Conservation (phyloP, 2,329 filamentous ascomycete species). For the Zopfia rhizophila region DNA sequence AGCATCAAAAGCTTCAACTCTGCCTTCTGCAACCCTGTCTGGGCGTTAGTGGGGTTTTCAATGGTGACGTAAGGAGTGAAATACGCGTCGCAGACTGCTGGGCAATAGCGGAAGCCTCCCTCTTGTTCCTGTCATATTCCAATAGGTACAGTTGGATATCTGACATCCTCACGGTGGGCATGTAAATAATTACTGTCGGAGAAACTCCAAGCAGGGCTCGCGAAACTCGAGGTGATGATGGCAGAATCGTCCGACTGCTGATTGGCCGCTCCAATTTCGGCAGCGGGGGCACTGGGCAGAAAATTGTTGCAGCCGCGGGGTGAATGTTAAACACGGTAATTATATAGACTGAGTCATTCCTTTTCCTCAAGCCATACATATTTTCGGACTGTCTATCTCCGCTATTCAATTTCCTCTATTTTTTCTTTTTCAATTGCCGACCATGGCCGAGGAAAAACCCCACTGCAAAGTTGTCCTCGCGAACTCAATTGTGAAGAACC, state of each 20-base stretch:
- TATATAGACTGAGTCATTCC: too few species aligned
- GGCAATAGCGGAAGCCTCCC: conserved; percentile 57
- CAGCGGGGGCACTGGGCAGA: conserved; percentile 26
- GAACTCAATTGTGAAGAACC: conserved; percentile 82
- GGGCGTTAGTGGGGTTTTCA: conserved; percentile 8
- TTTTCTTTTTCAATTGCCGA: conserved; percentile 16
- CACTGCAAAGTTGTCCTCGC: conserved; percentile 94
- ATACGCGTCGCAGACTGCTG: conserved; percentile 54
- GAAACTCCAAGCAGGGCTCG: too few species aligned
- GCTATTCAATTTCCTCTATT: conserved; percentile 5
- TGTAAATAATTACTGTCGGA: too few species aligned
- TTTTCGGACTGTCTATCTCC: conserved; percentile 9
- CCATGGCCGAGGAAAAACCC: conserved; percentile 51
- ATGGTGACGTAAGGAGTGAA: conserved; percentile 16
- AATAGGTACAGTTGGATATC: conserved; percentile 64
- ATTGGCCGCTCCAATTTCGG: conserved; percentile 34
- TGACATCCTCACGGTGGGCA: conserved; percentile 56
- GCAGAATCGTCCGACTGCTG: conserved; percentile 13
- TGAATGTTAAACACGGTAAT: too few species aligned
- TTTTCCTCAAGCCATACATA: conserved; percentile 6
- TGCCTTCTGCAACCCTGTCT: conserved; percentile 69
- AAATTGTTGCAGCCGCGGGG: conserved; percentile 18
- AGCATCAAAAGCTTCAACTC: conserved; percentile 70
- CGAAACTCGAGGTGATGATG: conserved; percentile 16
- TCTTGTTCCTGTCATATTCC: conserved; percentile 60